Conservation (phyloP, 2,329 filamentous ascomycete species). For the Sclerotinia minor region DNA sequence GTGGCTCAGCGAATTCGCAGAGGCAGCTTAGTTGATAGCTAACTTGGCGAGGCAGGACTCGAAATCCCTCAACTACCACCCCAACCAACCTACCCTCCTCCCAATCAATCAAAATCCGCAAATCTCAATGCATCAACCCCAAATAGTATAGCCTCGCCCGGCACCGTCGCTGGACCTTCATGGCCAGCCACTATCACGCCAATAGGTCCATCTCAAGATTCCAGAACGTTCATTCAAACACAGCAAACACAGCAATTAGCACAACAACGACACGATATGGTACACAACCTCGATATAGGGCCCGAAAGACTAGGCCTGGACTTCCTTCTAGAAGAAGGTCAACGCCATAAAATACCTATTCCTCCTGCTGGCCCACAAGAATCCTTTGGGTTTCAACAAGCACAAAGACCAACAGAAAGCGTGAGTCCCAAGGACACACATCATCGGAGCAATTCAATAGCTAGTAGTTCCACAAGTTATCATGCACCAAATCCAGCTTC, state of each 20-base stretch:
- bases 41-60: conserved; percentile 27
- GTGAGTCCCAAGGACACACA: conserved; percentile 28
- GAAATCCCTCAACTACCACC: conserved; percentile 33
- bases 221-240: conserved; percentile 30
- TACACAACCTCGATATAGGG: conserved; percentile 60
- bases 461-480: conserved; percentile 34
- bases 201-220: conserved; percentile 38
- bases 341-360: conserved; percentile 54
- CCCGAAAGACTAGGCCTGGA: conserved; percentile 70
- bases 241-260: conserved; percentile 41
- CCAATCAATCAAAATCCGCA: conserved; percentile 38
- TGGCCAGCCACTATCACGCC: conserved; percentile 40
- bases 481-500: conserved; percentile 31
- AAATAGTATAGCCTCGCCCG: conserved; percentile 45
- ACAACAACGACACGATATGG: conserved; percentile 52
- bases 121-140: conserved; percentile 45
- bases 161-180: conserved; percentile 36
- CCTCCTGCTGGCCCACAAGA: conserved; percentile 42
- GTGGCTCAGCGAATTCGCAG: background rate
- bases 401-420: conserved; percentile 26
- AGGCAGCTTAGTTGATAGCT: background rate
- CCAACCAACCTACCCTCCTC: conserved; percentile 32
- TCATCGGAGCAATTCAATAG: conserved; percentile 34
- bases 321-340: conserved; percentile 66
- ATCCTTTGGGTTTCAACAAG: conserved; percentile 38